Evolutionary conservation across 257 asterid genomes (phyloP), one percentile per base, ranked within the genome.

Genomic region (Solanum raphanifolium): DNA sequence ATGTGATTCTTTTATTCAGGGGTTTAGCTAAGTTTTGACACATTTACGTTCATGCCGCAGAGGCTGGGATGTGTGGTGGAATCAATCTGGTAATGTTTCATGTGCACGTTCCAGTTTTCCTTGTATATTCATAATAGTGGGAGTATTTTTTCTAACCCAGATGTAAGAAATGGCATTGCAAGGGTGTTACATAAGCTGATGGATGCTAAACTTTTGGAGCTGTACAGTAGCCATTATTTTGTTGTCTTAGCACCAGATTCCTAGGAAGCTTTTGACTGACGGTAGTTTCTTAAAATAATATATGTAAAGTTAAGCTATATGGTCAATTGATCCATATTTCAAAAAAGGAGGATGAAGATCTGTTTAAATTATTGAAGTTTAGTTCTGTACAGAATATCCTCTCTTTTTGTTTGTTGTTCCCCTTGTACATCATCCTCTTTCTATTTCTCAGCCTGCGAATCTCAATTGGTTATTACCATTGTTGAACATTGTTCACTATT

Each of bases 161-260:
- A 84, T 86, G 43, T 72, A 71, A 68, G 87, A 71, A 68, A 71
- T 58, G 46, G 8, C 68, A 27, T 81, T 81, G 39, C 85, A 81
- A 43, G 68, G 68, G 41, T 46, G 68, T 46, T 81, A 25, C 29
- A 29, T 48, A 36, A 46, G 39, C 85, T 82, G 41, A 29, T 82
- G 69, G 69, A 48, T 29, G 60, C 66, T 32, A 21, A 25, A 13
- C 65, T 84, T 65, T 65, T 84, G 65, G 39, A 85, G 38, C 29
- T 85, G 87, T 85, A 85, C 21, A 85, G 65, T 85, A 85, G 87
- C 79, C 43, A 29, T 48, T 48, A 82, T 82, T 82, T 82, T 11
- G 29, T 82, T 29, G 34, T 2, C 27, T 79, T 16, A 18, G 13
- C 69, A 9, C 43, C 41, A 48, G 86, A 16, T 18, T 82, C 31